These are phyloP conservation scores for Dryas alaskensis DNA, from an alignment of 306 rosid species.

Conservation along the genomic window DNA sequence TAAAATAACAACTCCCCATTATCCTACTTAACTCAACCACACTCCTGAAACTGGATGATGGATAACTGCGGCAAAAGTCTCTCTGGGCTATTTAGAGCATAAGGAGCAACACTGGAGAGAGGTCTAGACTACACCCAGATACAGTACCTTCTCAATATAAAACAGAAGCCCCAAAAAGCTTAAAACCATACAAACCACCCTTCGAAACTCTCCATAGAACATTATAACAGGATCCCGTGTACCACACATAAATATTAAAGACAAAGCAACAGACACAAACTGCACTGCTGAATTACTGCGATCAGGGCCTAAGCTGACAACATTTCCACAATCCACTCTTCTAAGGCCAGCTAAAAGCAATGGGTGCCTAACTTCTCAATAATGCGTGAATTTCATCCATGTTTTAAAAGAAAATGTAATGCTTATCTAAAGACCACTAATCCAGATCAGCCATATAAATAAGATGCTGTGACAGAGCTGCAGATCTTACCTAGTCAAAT, in stretches of 20 bases:
- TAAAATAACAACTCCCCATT: background rate
- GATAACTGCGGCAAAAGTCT: background rate
- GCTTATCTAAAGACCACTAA: background rate
- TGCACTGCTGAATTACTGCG: background rate
- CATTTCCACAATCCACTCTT: background rate
- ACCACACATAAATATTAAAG: background rate
- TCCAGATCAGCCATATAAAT: background rate
- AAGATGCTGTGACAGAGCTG: background rate
- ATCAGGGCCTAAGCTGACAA: conserved; percentile 3
- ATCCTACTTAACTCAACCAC: background rate
- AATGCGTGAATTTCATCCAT: background rate
- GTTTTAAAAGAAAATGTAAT: background rate
- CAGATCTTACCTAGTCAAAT: background rate
- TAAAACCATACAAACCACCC: background rate
- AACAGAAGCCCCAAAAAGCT: background rate
- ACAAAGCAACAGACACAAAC: background rate
- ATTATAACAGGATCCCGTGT: background rate
- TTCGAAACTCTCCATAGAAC: background rate
- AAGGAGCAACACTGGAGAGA: background rate
- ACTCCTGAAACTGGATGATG: background rate
- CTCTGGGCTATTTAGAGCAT: conserved; percentile 4
- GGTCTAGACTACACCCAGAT: background rate
- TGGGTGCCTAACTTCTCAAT: background rate
- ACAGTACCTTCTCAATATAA: background rate
- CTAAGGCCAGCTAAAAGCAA: background rate